Base-by-base conservation (phyloP, 805 yeast genomes). In the Metschnikowia santaceciliae region DNA sequence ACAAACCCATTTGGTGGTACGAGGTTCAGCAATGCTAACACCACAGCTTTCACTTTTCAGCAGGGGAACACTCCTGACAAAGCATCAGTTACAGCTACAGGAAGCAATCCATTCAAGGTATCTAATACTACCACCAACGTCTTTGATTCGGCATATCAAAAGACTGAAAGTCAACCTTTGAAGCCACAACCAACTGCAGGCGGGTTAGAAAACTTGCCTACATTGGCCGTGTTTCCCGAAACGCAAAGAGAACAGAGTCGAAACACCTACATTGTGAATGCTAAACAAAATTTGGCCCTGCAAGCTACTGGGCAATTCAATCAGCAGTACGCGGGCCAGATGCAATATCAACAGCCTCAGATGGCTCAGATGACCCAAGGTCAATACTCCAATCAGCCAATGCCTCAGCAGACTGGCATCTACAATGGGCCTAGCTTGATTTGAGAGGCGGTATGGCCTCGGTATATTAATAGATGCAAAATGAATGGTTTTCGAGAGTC, bases 211-310 rank as follows among this genome's bases (percentile, higher is more conserved):
- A 70, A 71, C 46, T 64, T 85, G 41, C 84, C 84, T 8, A 85
- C 90, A 0, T 69, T 79, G 3, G 80, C 90, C 2, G 87, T 84
- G 7, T 86, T 84, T 59, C 89, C 88, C 0, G 82, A 83, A 57
- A 51, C 62, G 55, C 80, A 79, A 57, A 70, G 68, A 47, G 75
- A 70, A 32, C 71, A 70, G 17, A 75, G 70, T 48, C 66, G 65
- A 38, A 72, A 71, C 49, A 67, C 60, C 38, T 67, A 58, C 49
- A 59, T 73, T 53, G 60, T 65, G 40, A 68, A 69, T 50, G 80
- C 81, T 5, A 58, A 61, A 30, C 54, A 62, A 22, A 71, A 67
- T 17, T 50, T 58, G 49, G 38, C 47, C 17, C 30, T 32, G 33
- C 60, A 54, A 35, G 56, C 54, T 11, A 51, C 57, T 5, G 59